Conservation (phyloP, 106 monocot genomes). For the Apostasia ramifera region DNA sequence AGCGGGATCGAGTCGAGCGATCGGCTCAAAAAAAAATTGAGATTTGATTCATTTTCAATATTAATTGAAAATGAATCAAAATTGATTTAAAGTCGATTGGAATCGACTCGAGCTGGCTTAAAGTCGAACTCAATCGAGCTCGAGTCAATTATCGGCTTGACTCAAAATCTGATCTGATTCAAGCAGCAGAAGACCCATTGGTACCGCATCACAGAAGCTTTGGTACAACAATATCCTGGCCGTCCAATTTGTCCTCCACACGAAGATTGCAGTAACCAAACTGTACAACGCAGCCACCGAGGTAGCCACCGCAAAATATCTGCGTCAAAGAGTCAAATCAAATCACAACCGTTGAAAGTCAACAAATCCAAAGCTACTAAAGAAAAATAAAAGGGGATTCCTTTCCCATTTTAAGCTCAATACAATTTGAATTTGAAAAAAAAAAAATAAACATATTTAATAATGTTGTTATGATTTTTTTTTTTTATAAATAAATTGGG, state of each 20-base stretch:
- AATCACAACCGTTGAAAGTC: not conserved
- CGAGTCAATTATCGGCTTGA: too few species aligned
- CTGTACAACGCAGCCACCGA: slow-evolving; percentile 34
- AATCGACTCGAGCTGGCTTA: too few species aligned
- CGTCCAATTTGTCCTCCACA: slow-evolving; percentile 2
- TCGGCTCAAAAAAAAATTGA: too few species aligned
- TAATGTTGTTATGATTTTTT: not conserved
- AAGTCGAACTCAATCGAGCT: too few species aligned
- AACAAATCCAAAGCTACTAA: not conserved
- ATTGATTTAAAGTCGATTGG: too few species aligned
- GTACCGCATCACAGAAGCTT: slow-evolving; percentile 22
- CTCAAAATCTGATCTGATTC: too few species aligned
- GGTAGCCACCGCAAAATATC: slow-evolving; percentile 43
- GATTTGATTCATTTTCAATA: too few species aligned
- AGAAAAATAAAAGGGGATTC: not conserved
- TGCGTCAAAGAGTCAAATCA: slow-evolving; percentile 8
- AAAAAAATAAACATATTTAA: not conserved
- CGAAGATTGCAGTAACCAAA: slow-evolving; percentile 28
- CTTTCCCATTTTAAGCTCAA: not conserved
- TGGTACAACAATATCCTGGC: slow-evolving; percentile 20
- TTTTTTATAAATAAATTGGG: not conserved
- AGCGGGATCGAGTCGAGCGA: too few species aligned
- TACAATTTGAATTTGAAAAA: not conserved
- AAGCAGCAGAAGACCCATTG: too few species aligned
- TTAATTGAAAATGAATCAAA: too few species aligned